Evolutionary conservation across 2,329 filamentous ascomycete species (phyloP), one percentile per base, ranked within the genome.

Genomic region (Xylaria sp.): DNA sequence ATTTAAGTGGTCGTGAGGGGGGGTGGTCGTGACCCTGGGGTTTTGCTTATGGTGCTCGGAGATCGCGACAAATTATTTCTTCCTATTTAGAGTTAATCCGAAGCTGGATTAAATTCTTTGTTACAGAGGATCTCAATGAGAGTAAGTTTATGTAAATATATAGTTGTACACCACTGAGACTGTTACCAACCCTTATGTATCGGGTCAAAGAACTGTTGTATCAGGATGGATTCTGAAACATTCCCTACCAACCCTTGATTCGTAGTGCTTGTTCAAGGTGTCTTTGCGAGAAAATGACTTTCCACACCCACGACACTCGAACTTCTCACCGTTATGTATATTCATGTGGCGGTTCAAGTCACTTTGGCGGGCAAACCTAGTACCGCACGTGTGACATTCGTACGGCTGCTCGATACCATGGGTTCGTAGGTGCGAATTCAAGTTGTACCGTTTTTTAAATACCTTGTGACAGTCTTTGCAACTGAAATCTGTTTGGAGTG

Each of bases 261-360:
- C 53, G 17, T 38, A 15, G 42, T 56, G 53, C 31, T 47, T 37
- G 2, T 8, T 56, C 42, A 56, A 17, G 6, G 42, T 56, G 2
- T 56, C 53, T 15, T 17, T 19, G 38, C 53, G 53, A 38, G 42
- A 28, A 38, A 47, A 56, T 9, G 40, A 47, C 53, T 15, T 56
- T 28, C 53, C 53, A 47, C 53, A 56, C 2, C 53, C 53, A 6
- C 15, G 51, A 11, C 52, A 55, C 5, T n/a, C 14, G 8, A 35
- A 28, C 9, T 46, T 55, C n/a, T 15, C 19, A 17, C 40, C 52
- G 14, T 38, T 46, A 17, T 56, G 53, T 37, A 21, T 54, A 2
- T 33, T 33, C 2, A 43, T 15, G 14, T 56, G 53, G 9, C 53
- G 53, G 11, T 1, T 47, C 11, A 6, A 17, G 31, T 56, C 53